phyloP scores from a whole-genome alignment of 2,329 filamentous ascomycete genomes.

The Fusarium temperatum region DNA sequence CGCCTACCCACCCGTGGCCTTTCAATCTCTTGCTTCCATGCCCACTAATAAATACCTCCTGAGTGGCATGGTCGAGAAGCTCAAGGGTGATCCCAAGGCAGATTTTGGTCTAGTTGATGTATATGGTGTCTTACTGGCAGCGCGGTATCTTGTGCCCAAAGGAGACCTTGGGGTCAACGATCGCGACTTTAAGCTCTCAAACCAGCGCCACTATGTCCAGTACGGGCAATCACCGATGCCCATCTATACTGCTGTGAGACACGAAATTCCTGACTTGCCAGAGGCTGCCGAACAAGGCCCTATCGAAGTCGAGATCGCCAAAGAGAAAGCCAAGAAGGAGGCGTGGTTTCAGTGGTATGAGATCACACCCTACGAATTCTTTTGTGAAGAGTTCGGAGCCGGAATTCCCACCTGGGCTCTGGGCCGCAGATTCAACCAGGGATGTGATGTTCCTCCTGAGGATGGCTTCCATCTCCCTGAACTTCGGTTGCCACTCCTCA shows the following conservation, averaged over 20 bases:
- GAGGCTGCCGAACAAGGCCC: constrained; percentile 36
- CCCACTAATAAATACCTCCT: constrained; percentile 94
- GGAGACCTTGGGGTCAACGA: constrained; percentile 79
- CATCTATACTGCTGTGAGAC: constrained; percentile 94
- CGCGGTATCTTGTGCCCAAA: constrained; percentile 82
- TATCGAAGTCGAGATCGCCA: constrained; percentile 42
- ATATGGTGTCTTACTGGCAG: constrained; percentile 87
- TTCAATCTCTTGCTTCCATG: constrained; percentile 82
- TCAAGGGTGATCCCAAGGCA: constrained; percentile 75
- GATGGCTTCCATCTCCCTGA: constrained; percentile 81
- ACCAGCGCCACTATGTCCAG: constrained; percentile 79
- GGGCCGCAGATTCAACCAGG: constrained; percentile 81
- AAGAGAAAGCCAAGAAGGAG: constrained; percentile 66
- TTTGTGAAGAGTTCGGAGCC: constrained; percentile 89
- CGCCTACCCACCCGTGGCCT: constrained; percentile 86
- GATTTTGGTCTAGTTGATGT: constrained; percentile 92
- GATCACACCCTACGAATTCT: constrained; percentile 92
- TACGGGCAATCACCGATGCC: constrained; percentile 86
- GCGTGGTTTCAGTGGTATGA: constrained; percentile 99
- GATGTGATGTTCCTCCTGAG: constrained; percentile 62
- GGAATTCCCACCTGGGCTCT: constrained; percentile 96
- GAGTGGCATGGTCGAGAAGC: constrained; percentile 88
- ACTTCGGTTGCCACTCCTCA: constrained; percentile 80
- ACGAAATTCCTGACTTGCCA: constrained; percentile 83
- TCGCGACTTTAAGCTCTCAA: constrained; percentile 88